Base-by-base conservation (phyloP, 306 rosid species). In the Chamaecrista fasciculata region DNA sequence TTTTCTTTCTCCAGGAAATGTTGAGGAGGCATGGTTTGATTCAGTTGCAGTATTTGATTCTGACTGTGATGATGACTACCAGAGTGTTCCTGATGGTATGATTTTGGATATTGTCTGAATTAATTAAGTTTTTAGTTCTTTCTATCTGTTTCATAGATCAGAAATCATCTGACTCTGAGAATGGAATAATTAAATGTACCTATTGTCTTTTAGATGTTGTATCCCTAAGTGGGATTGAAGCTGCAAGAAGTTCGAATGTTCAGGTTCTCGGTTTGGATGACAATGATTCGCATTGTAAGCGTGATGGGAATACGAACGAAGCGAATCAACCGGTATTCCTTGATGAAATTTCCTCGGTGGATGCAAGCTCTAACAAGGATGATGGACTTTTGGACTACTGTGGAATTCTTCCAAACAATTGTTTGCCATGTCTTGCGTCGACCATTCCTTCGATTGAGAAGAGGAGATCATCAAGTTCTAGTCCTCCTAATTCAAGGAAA, bases 351-450 rank as follows among this genome's bases (percentile, higher is more conserved):
- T 86, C 93, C 70, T 83, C 96, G 0, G 87, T 78, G 26, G 99
- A 89, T 44, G 95, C 84, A 6, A 81, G 69, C 73, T 79, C 90
- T 25, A 76, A 76, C 69, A 89, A 80, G 80, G 97, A 78, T 26
- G 88, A 76, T 23, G 87, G 87, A 24, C 15, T 87, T 37, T 49
- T 91, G 78, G 96, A 95, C 34, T 81, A 88, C 56, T 94, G 99
- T 69, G 97, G 97, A 76, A 94, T 94, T 81, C 79, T 89, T 61
- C 92, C 97, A 11, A 83, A 81, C 80, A 85, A 80, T 73, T 95
- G 99, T 73, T 82, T 95, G 79, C 96, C 99, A 11, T 95, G 91
- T 79, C 97, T 95, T 76, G 88, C 86, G 48, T 85, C 99, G 18
- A 83, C 89, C 5, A 60, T 85, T 51, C 78, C 86, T 44, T 73